Percentiles rank a stretch among this genome's conserved stretches.
Conservation (phyloP, 1,284 basidiomycete species). For the Cutaneotrichosporon cavernicola region DNA sequence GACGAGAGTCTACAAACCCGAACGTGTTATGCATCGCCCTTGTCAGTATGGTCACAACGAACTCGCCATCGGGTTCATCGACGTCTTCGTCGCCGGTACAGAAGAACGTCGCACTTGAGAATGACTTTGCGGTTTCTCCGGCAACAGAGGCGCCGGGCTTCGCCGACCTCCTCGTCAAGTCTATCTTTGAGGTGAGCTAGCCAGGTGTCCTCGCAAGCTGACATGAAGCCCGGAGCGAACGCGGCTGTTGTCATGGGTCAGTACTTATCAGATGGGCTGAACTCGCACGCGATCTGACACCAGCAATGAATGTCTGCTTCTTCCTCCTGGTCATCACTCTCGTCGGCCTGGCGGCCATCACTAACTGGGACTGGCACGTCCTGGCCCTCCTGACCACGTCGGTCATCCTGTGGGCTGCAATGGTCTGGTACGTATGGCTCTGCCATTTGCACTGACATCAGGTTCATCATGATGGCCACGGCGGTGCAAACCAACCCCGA, state of each 20-base stretch:
- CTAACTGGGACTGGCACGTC: constrained; percentile 48
- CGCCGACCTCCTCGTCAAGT: constrained; percentile 40
- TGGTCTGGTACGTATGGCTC: constrained; percentile 42
- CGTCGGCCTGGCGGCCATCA: constrained; percentile 45
- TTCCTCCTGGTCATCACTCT: constrained; percentile 47
- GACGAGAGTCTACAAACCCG: constrained; percentile 8
- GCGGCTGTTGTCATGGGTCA: constrained; percentile 44
- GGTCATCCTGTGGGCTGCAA: constrained; percentile 43
- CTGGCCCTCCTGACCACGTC: constrained; percentile 41
- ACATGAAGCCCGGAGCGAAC: constrained; percentile 46
- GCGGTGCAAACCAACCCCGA: constrained; percentile 43
- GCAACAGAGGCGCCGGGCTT: constrained; percentile 34
- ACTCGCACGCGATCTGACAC: not conserved
- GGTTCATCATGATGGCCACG: constrained; percentile 50
- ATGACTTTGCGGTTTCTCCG: not conserved
- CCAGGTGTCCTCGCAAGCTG: not conserved
- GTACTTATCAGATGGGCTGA: constrained; percentile 2
- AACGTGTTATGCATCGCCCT: not conserved
- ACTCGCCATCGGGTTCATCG: constrained; percentile 18
- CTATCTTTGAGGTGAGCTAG: constrained; percentile 48
- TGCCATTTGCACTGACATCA: constrained; percentile 15
- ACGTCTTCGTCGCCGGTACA: constrained; percentile 22
- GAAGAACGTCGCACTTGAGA: not conserved
- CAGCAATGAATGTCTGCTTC: constrained; percentile 53
- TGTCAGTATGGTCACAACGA: constrained; percentile 24